A percentile compares a stretch with the other conserved stretches of the same genome.
Conservation (phyloP, 2,329 filamentous ascomycete genomes). For the Sarocladium kiliense region DNA sequence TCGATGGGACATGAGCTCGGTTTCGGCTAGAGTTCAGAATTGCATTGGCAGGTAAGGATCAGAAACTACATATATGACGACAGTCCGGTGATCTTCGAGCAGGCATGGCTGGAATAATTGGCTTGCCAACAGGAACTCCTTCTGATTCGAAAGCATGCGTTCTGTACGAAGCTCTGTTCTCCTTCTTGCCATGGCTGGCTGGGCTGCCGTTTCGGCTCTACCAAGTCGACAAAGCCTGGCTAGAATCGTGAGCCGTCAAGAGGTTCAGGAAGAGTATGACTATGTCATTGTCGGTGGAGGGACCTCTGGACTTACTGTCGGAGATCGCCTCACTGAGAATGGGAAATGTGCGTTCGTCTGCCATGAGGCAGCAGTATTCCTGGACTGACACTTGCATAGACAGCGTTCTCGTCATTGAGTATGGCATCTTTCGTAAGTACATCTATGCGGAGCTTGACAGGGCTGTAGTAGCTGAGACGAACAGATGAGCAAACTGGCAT, state of each 20-base stretch:
- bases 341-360: conserved; percentile 13
- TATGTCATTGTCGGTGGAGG: conserved; percentile 26
- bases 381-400: not conserved
- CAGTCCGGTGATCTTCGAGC: too few relatives aligned
- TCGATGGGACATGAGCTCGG: not conserved
- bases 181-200: not conserved
- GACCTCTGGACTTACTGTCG: conserved; percentile 24
- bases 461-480: not conserved
- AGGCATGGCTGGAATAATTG: too few relatives aligned
- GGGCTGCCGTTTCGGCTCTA: not conserved
- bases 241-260: not conserved
- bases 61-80: too few relatives aligned
- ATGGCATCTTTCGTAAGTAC: conserved; percentile 6
- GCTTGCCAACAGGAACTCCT: too few relatives aligned
- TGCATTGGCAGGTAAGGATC: not conserved
- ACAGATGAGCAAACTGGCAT: conserved; percentile 16
- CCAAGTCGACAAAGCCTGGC: not conserved
- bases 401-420: conserved; percentile 7
- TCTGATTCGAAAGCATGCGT: not conserved
- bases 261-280: conserved; percentile 15
- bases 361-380: too few relatives aligned
- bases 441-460: not conserved
- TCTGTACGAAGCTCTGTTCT: not conserved
- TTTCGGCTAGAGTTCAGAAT: not conserved
- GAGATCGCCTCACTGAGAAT: conserved; percentile 23